These are phyloP conservation scores for Aphanocladium album DNA, from an alignment of 2,329 filamentous ascomycete genomes.

Conservation along the genomic window DNA sequence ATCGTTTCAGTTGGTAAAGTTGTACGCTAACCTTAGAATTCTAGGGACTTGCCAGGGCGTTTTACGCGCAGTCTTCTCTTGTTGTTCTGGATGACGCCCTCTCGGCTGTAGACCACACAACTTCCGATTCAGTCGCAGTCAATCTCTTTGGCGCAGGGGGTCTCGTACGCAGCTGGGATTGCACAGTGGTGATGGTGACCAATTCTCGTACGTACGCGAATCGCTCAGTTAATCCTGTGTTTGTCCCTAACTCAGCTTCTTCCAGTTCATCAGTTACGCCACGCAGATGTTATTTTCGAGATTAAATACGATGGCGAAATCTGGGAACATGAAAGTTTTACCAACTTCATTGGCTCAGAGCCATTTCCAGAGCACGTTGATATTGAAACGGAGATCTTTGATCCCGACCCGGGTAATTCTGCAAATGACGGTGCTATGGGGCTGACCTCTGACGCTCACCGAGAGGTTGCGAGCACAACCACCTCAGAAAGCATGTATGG, in stretches of 20 bases:
- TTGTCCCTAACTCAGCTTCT: too few species aligned
- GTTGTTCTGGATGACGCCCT: background rate
- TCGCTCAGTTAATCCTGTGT: too few species aligned
- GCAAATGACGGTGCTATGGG: too few species aligned
- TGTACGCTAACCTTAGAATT: background rate
- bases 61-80: background rate
- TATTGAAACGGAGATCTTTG: background rate
- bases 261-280: too few species aligned
- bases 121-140: background rate
- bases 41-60: background rate
- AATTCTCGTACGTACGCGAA: background rate
- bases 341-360: background rate
- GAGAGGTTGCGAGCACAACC: too few species aligned
- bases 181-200: background rate
- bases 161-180: background rate
- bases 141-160: background rate
- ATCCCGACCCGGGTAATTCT: too few species aligned
- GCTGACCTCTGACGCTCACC: too few species aligned
- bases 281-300: background rate
- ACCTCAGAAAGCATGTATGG: too few species aligned
- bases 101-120: background rate
- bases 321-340: background rate
- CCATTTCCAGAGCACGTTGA: background rate
- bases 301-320: background rate
- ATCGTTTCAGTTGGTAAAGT: too few species aligned